Conservation (phyloP, 306 rosid genomes). For the Prunus fruticosa region DNA sequence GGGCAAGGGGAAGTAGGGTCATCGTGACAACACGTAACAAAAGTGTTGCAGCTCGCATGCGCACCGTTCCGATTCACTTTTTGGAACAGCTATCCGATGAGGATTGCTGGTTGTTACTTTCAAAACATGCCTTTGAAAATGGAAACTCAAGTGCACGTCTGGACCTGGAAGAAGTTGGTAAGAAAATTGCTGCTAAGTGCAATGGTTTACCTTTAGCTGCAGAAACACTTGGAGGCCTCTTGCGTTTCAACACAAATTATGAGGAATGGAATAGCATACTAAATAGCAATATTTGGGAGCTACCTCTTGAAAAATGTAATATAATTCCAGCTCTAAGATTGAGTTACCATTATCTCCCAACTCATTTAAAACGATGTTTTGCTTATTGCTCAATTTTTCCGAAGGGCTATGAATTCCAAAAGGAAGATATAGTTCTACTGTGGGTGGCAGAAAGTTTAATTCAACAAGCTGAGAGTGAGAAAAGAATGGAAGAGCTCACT, state of each 20-base stretch:
- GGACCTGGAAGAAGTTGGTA: conserved; percentile 12
- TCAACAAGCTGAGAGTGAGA: neutral
- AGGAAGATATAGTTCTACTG: neutral
- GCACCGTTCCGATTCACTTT: neutral
- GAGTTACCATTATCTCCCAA: conserved; percentile 22
- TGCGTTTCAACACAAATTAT: neutral
- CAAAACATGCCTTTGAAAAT: neutral
- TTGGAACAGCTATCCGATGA: neutral
- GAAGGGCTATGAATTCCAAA: neutral
- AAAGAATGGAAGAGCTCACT: neutral
- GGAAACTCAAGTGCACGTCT: neutral
- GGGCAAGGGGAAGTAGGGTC: conserved; percentile 4
- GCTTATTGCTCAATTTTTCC: conserved; percentile 20
- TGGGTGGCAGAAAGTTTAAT: conserved; percentile 28
- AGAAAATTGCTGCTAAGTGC: conserved; percentile 19
- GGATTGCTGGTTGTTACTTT: conserved; percentile 11
- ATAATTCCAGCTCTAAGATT: neutral
- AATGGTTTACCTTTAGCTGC: conserved; percentile 19
- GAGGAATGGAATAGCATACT: neutral
- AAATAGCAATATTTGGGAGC: neutral
- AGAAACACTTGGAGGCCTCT: neutral
- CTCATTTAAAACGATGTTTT: conserved; percentile 18
- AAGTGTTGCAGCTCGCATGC: neutral
- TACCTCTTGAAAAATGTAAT: fast-evolving
- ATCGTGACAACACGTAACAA: conserved; percentile 11